These are phyloP conservation scores for Sarcodon aspratus DNA, from an alignment of 768 basidiomycete genomes.

Conservation along the genomic window DNA sequence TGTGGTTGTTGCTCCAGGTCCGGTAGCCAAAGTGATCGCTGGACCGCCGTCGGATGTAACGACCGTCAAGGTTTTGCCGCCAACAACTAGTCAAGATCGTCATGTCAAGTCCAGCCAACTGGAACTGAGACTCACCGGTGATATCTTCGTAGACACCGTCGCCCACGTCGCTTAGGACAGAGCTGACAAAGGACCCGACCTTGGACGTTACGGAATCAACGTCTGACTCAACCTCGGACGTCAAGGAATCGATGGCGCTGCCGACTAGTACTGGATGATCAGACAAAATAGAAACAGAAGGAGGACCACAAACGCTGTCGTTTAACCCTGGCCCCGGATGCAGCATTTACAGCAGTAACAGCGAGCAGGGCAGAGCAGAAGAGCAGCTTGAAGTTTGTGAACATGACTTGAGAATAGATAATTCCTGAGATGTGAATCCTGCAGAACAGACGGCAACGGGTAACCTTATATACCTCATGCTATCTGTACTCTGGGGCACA, in stretches of 20 bases:
- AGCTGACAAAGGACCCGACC: neutral
- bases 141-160: neutral
- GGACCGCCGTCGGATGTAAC: conserved; percentile 47
- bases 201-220: neutral
- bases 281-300: no score
- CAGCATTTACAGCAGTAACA: conserved; percentile 7
- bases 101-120: neutral
- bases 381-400: conserved; percentile 1
- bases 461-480: no score
- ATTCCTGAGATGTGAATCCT: neutral
- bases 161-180: neutral
- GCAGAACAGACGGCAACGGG: no score
- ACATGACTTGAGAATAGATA: neutral
- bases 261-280: conserved; percentile 12
- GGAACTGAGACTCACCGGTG: neutral
- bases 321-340: conserved; percentile 12
- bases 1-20: conserved; percentile 28
- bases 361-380: conserved; percentile 5
- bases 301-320: conserved; percentile 28
- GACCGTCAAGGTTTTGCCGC: conserved; percentile 40
- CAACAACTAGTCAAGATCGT: conserved; percentile 28
- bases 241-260: conserved; percentile 26
- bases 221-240: conserved; percentile 22
- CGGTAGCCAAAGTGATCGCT: conserved; percentile 46
- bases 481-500: no score